phyloP scores from a whole-genome alignment of 257 asterid genomes.

The Striga asiatica region DNA sequence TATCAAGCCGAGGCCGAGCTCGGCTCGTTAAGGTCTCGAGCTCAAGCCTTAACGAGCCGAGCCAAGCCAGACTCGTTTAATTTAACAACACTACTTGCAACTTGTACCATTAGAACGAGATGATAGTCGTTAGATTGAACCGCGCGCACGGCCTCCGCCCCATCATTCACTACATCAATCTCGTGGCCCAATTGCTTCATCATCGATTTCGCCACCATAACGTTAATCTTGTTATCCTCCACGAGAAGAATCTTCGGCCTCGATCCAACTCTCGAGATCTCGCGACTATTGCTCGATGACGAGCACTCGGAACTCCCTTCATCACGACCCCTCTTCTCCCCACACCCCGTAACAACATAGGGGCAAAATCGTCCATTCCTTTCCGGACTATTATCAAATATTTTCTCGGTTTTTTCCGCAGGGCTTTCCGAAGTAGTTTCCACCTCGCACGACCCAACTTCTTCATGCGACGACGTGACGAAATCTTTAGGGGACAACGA shows the following conservation, averaged over 20 bases:
- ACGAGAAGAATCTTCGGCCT: constrained; percentile 80
- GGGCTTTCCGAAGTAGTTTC: too few relatives aligned
- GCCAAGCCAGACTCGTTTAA: too few relatives aligned
- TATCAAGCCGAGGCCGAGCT: too few relatives aligned
- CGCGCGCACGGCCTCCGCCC: constrained; percentile 69
- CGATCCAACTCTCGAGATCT: constrained; percentile 14
- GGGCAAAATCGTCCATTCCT: constrained; percentile 14
- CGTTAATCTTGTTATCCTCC: constrained; percentile 73
- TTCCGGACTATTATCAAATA: constrained; percentile 5
- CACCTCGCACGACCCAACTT: too few relatives aligned
- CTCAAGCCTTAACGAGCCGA: too few relatives aligned
- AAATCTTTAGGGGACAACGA: constrained; percentile 27
- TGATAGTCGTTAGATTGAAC: constrained; percentile 42
- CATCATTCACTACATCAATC: constrained; percentile 55
- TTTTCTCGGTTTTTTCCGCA: too few relatives aligned
- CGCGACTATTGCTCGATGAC: constrained; percentile 32
- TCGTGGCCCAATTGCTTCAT: constrained; percentile 72
- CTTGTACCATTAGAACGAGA: constrained; percentile 71
- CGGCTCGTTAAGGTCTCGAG: too few relatives aligned
- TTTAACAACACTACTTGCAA: too few relatives aligned
- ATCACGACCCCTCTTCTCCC: constrained; percentile 8
- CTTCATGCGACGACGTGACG: constrained; percentile 33
- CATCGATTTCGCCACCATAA: constrained; percentile 76
- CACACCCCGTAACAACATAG: neutral
- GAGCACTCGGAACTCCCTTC: constrained; percentile 31